Percentiles rank a stretch among this genome's conserved stretches.
Conservation (phyloP, 2,329 filamentous ascomycete genomes). For the Chaetothyriales sp. region DNA sequence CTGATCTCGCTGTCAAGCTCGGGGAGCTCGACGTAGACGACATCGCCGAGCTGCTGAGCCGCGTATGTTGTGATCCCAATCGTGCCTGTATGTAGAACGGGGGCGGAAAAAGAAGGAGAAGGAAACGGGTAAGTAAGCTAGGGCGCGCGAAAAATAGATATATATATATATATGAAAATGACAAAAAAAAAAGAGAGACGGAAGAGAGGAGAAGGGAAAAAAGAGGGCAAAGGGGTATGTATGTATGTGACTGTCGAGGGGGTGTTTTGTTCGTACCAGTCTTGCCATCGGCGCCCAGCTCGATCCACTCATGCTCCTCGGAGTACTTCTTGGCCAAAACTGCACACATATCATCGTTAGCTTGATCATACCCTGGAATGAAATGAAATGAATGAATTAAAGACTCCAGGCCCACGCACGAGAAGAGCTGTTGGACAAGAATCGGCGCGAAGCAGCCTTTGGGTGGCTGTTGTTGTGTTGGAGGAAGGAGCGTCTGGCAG, state of each 20-base stretch:
- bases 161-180: too few relatives aligned
- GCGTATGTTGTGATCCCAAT: constrained; percentile 85
- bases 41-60: constrained; percentile 80
- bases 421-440: background rate
- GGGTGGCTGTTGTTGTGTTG: too few relatives aligned
- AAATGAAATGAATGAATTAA: background rate
- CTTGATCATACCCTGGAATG: background rate
- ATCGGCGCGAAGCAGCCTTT: constrained; percentile 1
- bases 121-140: background rate
- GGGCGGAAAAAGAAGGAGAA: too few relatives aligned
- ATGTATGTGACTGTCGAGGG: background rate
- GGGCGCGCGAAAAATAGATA: too few relatives aligned
- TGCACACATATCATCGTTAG: constrained; percentile 12
- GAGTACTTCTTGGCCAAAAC: constrained; percentile 64
- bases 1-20: constrained; percentile 50
- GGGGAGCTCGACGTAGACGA: constrained; percentile 93
- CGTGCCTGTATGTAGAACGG: constrained; percentile 33
- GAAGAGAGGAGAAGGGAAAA: constrained; percentile 9
- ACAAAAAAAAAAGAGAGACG: too few relatives aligned
- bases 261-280: constrained; percentile 42
- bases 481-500: background rate
- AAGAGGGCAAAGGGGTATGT: constrained; percentile 14
- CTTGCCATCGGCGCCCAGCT: constrained; percentile 67
- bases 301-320: constrained; percentile 96
- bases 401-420: background rate